Conservation (phyloP, 2,329 filamentous ascomycete species). For the Talaromyces atroroseus region DNA sequence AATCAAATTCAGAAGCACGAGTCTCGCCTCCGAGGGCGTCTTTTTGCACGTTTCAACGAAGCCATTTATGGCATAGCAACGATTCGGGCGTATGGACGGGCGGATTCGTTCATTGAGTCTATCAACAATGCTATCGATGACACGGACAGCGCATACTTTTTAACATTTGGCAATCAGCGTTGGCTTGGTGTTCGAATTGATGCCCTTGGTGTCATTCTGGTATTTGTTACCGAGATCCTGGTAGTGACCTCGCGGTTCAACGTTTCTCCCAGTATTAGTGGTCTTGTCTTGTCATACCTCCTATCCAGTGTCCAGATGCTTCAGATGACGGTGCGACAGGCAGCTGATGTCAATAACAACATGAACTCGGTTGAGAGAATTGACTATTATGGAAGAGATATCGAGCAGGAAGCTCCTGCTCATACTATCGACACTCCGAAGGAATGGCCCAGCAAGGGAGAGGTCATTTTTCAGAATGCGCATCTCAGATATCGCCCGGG, state of each 20-base stretch:
- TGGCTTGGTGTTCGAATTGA: constrained; percentile 87
- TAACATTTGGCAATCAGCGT: constrained; percentile 91
- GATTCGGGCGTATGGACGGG: constrained; percentile 83
- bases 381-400: constrained; percentile 75
- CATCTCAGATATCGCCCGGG: constrained; percentile 14
- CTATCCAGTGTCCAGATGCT: constrained; percentile 91
- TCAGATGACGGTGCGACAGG: constrained; percentile 87
- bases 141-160: constrained; percentile 91
- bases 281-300: constrained; percentile 88
- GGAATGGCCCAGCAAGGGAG: constrained; percentile 24
- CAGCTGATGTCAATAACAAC: constrained; percentile 91
- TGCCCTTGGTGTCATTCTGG: constrained; percentile 72
- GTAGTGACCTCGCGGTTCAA: constrained; percentile 61
- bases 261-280: constrained; percentile 68
- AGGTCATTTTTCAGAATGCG: constrained; percentile 12
- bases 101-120: constrained; percentile 65
- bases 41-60: constrained; percentile 84
- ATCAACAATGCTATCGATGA: constrained; percentile 71
- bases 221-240: constrained; percentile 82
- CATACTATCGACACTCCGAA: constrained; percentile 23
- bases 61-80: constrained; percentile 69
- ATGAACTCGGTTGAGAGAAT: constrained; percentile 56
- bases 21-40: constrained; percentile 61
- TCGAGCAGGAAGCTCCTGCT: constrained; percentile 40
- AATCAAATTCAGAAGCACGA: constrained; percentile 87